Evolutionary conservation across 1,139 yeast genomes (phyloP), one percentile per base, ranked within the genome.

Genomic region (Pichia sp.): DNA sequence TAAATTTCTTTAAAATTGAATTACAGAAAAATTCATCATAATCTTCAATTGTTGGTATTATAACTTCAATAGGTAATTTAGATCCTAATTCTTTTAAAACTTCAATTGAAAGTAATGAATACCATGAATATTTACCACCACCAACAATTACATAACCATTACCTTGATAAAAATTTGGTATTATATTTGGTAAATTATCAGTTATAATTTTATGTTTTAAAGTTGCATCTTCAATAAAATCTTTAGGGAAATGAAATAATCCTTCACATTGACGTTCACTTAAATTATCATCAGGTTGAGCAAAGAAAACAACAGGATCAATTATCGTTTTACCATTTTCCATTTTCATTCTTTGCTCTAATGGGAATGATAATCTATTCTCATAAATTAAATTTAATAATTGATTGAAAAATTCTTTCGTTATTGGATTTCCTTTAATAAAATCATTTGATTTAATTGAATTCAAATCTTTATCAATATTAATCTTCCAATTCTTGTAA

Each of bases 71-170:
- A 1, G 95, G 95, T 33, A 82, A 61, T 17, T 64, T 63, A 3
- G 79, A 71, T 0, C 86, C 86, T 15, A 72, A 62, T 18, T 75
- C 71, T 50, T 94, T 66, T 39, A 84, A 61, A 39, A 79, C 70
- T 52, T 72, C 69, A 46, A 85, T 69, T 3, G 86, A 76, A 26
- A 80, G 63, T 34, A 80, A 63, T n/a, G 86, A 71, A 53, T 80
- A 66, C 70, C 93, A 79, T 52, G 85, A 79, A 62, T 79, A 82
- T 51, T 71, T 69, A 2, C 88, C 89, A 34, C 93, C 93, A 28
- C 89, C 89, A 28, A 83, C 85, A 56, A 77, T 79, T 3, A 83
- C 94, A 35, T 84, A 77, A 18, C 95, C 95, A 42, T 74, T 67
- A 1, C 89, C 89, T 9, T 62, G 55, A 54, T 74, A 78, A 23